Evolutionary conservation across 192 early-diverging fungal species (phyloP).

Genomic region (Umbelopsis vinacea): DNA sequence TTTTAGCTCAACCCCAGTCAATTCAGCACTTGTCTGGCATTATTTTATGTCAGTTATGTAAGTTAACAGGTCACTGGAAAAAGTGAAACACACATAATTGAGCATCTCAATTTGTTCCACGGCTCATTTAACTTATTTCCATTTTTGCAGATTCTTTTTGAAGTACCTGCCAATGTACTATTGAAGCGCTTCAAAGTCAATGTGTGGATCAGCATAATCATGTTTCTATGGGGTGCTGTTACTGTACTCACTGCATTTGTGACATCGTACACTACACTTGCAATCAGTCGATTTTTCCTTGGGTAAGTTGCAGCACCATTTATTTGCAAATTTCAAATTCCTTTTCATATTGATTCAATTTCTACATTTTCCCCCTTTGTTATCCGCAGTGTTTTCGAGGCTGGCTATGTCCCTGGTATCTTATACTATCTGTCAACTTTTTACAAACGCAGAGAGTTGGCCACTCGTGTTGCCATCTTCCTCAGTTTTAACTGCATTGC

Average conservation of each 20-base stretch:
- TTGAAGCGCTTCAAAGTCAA: slow-evolving; percentile 66
- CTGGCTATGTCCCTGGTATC: slow-evolving; percentile 76
- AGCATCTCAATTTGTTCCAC: slow-evolving; percentile 31
- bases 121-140: slow-evolving; percentile 35
- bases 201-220: slow-evolving; percentile 63
- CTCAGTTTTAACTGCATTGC: slow-evolving; percentile 52
- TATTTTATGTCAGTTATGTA: slow-evolving; percentile 29
- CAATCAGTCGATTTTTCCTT: slow-evolving; percentile 45
- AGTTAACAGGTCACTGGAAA: background rate
- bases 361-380: too few species aligned
- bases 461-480: slow-evolving; percentile 59
- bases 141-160: slow-evolving; percentile 70
- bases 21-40: slow-evolving; percentile 19
- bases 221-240: slow-evolving; percentile 73
- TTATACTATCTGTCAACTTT: slow-evolving; percentile 73
- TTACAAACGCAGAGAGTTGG: slow-evolving; percentile 70
- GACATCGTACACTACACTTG: slow-evolving; percentile 52
- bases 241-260: slow-evolving; percentile 67
- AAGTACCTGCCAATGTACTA: slow-evolving; percentile 80
- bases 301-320: slow-evolving; percentile 38
- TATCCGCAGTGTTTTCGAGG: slow-evolving; percentile 54
- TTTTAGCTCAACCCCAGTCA: slow-evolving; percentile 24
- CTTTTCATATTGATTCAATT: too few species aligned
- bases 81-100: slow-evolving; percentile 17
- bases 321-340: background rate